Percentiles rank a stretch among this genome's conserved stretches.
phyloP scores from a whole-genome alignment of 495 filamentous ascomycete genomes.

The Aspergillus avenaceus region DNA sequence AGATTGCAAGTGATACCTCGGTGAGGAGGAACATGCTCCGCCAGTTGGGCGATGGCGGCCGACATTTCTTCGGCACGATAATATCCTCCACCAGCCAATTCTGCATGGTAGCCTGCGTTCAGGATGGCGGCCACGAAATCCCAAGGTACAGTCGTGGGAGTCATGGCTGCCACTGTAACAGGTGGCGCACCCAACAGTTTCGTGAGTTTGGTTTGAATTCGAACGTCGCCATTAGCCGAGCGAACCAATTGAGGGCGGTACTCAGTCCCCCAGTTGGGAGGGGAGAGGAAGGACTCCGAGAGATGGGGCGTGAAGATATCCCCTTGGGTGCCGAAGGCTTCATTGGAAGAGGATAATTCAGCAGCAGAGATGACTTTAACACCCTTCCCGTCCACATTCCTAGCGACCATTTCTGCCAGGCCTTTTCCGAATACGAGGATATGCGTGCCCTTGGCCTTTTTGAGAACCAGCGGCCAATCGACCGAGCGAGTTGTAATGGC shows the following conservation, averaged over 20 bases:
- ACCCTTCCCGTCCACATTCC: too few relatives aligned
- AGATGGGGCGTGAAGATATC: too few relatives aligned
- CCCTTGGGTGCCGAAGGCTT: too few relatives aligned
- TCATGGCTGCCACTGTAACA: slow-evolving; percentile 95
- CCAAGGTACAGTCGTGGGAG: slow-evolving; percentile 88
- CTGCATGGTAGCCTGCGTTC: slow-evolving; percentile 92
- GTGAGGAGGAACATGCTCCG: slow-evolving; percentile 79
- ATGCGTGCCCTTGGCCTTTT: too few relatives aligned
- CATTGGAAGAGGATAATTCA: too few relatives aligned
- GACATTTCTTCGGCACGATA: slow-evolving; percentile 90
- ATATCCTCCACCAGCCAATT: slow-evolving; percentile 89
- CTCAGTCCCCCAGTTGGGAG: too few relatives aligned
- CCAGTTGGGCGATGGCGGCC: slow-evolving; percentile 83
- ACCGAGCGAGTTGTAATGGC: too few relatives aligned
- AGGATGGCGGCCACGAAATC: slow-evolving; percentile 95
- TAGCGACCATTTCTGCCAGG: too few relatives aligned
- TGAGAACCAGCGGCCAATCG: too few relatives aligned
- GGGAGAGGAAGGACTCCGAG: too few relatives aligned
- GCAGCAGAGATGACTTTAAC: too few relatives aligned
- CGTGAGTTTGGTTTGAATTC: slow-evolving; percentile 99
- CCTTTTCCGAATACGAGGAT: too few relatives aligned
- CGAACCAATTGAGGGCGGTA: slow-evolving; percentile 84
- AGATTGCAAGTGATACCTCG: slow-evolving; percentile 91
- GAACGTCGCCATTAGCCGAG: slow-evolving; percentile 78
- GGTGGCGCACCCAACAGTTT: slow-evolving; percentile 83